Percentiles rank a stretch among this genome's conserved stretches.
phyloP scores from a whole-genome alignment of 108 stramenopile genomes.

The Cyclotella kingstonii region DNA sequence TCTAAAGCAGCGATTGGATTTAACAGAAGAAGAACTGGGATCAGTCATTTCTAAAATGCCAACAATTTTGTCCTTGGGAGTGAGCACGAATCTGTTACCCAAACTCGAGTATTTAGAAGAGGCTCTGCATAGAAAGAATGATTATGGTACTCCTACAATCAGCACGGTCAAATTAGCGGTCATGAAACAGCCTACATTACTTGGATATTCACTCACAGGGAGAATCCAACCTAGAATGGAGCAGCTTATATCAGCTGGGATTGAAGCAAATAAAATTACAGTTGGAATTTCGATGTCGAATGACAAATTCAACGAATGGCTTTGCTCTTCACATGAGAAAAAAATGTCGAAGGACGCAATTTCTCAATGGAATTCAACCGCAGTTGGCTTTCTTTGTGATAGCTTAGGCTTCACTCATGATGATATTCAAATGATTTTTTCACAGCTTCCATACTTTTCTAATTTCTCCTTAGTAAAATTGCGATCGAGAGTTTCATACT shows the following conservation, averaged over 20 bases:
- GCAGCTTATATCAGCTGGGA: conserved; percentile 41
- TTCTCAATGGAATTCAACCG: conserved; percentile 10
- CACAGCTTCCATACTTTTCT: not conserved
- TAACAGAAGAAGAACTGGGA: conserved; percentile 40
- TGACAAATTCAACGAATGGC: conserved; percentile 61
- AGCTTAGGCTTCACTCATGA: conserved; percentile 11
- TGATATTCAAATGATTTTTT: conserved; percentile 10
- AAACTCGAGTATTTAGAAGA: conserved; percentile 65
- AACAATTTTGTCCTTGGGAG: conserved; percentile 48
- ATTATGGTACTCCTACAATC: not conserved
- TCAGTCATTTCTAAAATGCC: conserved; percentile 70
- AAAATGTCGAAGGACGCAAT: not conserved
- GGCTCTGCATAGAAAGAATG: conserved; percentile 20
- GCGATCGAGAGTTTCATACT: conserved; percentile 7
- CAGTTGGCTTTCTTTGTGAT: conserved; percentile 6
- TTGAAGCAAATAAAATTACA: conserved; percentile 54
- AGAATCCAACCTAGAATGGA: conserved; percentile 72
- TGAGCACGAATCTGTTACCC: conserved; percentile 60
- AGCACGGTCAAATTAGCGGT: conserved; percentile 39
- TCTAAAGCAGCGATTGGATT: conserved; percentile 34
- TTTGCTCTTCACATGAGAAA: conserved; percentile 31
- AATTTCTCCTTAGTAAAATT: not conserved
- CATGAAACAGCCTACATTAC: conserved; percentile 60
- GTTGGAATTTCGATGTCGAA: conserved; percentile 71
- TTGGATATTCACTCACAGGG: conserved; percentile 76